These are phyloP conservation scores for Fusarium transvaalense DNA, from an alignment of 2,329 filamentous ascomycete species.

Conservation along the genomic window DNA sequence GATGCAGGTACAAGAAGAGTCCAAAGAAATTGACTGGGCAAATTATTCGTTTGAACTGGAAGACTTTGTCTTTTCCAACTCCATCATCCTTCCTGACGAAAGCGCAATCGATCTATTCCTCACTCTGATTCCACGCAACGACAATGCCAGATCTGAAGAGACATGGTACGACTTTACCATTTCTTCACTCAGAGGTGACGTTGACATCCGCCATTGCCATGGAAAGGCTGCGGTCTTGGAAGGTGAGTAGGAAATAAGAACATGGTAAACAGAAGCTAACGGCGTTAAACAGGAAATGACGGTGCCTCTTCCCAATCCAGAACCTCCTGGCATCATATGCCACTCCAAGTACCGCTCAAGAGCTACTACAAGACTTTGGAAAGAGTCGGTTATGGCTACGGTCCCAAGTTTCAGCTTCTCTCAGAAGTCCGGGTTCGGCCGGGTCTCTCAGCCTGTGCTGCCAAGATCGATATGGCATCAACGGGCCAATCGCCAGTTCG, in stretches of 20 bases:
- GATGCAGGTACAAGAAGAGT: constrained; percentile 44
- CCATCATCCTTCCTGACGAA: constrained; percentile 45
- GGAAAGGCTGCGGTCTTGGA: constrained; percentile 34
- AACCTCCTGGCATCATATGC: constrained; percentile 45
- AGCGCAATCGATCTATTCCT: constrained; percentile 41
- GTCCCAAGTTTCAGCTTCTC: constrained; percentile 44
- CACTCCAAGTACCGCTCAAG: constrained; percentile 40
- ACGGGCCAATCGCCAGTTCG: constrained; percentile 34
- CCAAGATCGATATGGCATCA: constrained; percentile 40
- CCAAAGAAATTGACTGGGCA: constrained; percentile 37
- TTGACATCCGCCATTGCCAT: constrained; percentile 43
- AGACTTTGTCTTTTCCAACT: constrained; percentile 45
- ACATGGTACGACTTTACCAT: constrained; percentile 44
- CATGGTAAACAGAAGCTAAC: constrained; percentile 11
- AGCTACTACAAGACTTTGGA: constrained; percentile 45
- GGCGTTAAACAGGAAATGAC: neutral
- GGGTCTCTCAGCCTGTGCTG: constrained; percentile 38
- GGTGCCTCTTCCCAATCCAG: constrained; percentile 6
- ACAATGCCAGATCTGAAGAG: constrained; percentile 34
- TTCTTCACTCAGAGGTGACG: constrained; percentile 43
- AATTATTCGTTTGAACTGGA: constrained; percentile 39
- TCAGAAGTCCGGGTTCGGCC: constrained; percentile 42
- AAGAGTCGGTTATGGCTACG: constrained; percentile 43
- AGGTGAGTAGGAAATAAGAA: constrained; percentile 15
- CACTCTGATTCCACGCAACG: constrained; percentile 36